Conservation (phyloP, 441 rosid species). For the Pelargonium myrrhifolium region DNA sequence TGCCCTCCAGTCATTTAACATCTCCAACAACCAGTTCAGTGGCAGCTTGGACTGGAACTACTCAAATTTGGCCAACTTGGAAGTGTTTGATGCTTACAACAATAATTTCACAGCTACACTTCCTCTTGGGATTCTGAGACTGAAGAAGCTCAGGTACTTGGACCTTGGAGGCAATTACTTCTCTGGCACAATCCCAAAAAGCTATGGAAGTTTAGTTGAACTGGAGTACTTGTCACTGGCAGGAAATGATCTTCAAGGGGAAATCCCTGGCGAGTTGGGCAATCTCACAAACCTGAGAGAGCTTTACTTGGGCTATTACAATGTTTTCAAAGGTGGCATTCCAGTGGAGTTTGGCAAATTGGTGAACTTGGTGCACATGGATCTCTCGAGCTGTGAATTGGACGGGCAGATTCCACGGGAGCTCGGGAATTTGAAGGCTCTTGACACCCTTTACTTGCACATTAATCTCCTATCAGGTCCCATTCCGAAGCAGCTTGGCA, state of each 20-base stretch:
- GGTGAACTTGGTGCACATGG: constrained; percentile 33
- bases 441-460: constrained; percentile 35
- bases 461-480: constrained; percentile 37
- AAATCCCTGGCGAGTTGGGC: constrained; percentile 41
- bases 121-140: constrained; percentile 27
- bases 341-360: constrained; percentile 38
- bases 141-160: constrained; percentile 34
- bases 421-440: constrained; percentile 33
- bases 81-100: constrained; percentile 37
- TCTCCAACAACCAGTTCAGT: constrained; percentile 42
- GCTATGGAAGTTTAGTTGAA: constrained; percentile 26
- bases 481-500: constrained; percentile 39
- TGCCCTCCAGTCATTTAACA: constrained; percentile 31
- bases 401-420: constrained; percentile 38
- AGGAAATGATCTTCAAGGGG: constrained; percentile 41
- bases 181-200: constrained; percentile 33
- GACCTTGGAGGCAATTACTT: constrained; percentile 46
- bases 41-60: constrained; percentile 41
- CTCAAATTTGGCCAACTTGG: constrained; percentile 25
- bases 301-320: constrained; percentile 38
- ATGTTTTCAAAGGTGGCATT: constrained; percentile 40
- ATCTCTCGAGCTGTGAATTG: constrained; percentile 39
- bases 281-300: constrained; percentile 36
- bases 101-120: constrained; percentile 40
- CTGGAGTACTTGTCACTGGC: constrained; percentile 41